These are phyloP conservation scores for Dioscorea zingiberensis DNA, from an alignment of 106 monocot species.

Conservation along the genomic window DNA sequence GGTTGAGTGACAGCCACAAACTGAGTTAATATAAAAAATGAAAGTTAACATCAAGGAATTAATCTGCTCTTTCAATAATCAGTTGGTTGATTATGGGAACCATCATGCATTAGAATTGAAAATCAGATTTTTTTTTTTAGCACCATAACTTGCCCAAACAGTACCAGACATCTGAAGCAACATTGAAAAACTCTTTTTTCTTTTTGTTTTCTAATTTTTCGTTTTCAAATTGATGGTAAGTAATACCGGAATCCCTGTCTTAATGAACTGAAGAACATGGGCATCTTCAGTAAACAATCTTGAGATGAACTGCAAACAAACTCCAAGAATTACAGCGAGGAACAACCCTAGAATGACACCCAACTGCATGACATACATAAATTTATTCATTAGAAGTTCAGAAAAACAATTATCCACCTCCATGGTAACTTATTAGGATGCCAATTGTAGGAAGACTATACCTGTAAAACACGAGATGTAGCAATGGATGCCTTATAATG, in stretches of 20 bases:
- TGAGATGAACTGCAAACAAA: conserved; percentile 55
- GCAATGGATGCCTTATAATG: conserved; percentile 31
- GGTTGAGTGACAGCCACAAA: conserved; percentile 58
- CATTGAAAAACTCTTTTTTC: not conserved
- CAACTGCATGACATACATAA: conserved; percentile 28
- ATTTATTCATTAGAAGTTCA: too few relatives aligned
- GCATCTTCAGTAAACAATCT: conserved; percentile 63
- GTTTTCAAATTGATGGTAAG: not conserved
- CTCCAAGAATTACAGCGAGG: conserved; percentile 53
- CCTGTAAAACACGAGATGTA: conserved; percentile 81
- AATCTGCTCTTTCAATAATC: not conserved
- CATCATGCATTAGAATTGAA: too few relatives aligned
- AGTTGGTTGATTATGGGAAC: not conserved
- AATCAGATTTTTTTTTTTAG: too few relatives aligned
- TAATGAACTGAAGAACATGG: conserved; percentile 48
- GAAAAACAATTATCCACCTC: not conserved
- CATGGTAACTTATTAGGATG: too few relatives aligned
- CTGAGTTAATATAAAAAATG: conserved; percentile 14
- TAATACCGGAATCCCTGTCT: conserved; percentile 59
- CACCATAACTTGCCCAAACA: too few relatives aligned
- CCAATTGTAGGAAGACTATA: not conserved
- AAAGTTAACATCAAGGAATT: too few relatives aligned
- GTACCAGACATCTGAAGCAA: not conserved
- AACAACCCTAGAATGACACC: conserved; percentile 62
- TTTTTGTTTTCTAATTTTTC: not conserved